phyloP scores from a whole-genome alignment of 139 green algal species.

The Coelastrella sp. region DNA sequence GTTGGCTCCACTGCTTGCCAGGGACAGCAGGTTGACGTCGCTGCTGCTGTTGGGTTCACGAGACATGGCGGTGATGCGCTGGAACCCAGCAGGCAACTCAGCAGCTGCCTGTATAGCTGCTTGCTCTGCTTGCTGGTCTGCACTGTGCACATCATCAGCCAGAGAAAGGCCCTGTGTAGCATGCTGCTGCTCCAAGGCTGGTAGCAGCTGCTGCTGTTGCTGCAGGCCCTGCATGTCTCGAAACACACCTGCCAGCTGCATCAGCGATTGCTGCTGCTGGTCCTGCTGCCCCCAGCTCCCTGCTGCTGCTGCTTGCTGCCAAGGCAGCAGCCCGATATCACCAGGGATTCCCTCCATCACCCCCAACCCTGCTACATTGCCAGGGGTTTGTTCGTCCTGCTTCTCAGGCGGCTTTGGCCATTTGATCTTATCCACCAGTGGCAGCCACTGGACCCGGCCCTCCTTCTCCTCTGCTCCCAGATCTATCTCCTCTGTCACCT shows the following conservation, averaged over 20 bases:
- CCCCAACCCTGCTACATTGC: background rate
- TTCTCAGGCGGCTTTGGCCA: slow-evolving; percentile 55
- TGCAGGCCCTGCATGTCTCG: background rate
- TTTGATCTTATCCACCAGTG: slow-evolving; percentile 30
- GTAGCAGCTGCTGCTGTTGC: slow-evolving; percentile 13
- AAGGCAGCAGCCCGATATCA: background rate
- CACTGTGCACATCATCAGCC: background rate
- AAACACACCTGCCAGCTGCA: background rate
- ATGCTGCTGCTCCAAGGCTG: background rate
- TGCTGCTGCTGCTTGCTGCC: slow-evolving; percentile 10
- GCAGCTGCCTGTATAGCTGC: background rate
- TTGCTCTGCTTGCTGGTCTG: background rate
- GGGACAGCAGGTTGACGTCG: background rate
- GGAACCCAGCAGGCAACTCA: slow-evolving; percentile 21
- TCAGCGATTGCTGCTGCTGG: background rate
- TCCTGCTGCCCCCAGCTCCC: background rate
- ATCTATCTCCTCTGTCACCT: slow-evolving; percentile 56
- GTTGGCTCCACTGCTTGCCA: background rate
- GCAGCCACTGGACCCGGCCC: slow-evolving; percentile 72
- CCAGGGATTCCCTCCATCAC: background rate
- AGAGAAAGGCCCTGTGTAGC: background rate
- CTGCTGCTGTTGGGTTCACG: background rate
- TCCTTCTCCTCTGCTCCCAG: slow-evolving; percentile 56
- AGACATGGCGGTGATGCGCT: slow-evolving; percentile 16
- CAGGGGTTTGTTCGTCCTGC: background rate